A percentile compares a stretch with the other conserved stretches of the same genome.
phyloP scores from a whole-genome alignment of 2,329 filamentous ascomycete species.

The Colletotrichum sansevieriae region DNA sequence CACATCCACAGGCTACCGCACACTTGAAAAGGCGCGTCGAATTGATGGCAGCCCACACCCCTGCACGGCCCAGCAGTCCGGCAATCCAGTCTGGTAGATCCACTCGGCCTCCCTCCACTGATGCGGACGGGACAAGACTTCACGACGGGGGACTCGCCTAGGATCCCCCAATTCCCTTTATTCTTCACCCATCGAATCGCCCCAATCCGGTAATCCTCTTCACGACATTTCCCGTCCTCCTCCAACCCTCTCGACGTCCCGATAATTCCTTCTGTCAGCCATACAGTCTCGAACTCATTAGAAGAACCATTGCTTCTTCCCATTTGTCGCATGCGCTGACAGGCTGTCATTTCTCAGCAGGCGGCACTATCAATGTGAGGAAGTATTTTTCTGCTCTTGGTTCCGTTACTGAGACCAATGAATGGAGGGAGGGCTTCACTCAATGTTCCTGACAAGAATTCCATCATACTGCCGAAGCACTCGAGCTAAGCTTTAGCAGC shows the following conservation, averaged over 20 bases:
- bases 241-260: constrained; percentile 6
- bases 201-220: constrained; percentile 38
- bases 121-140: constrained; percentile 39
- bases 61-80: constrained; percentile 38
- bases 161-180: constrained; percentile 21
- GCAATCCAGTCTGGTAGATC: constrained; percentile 28
- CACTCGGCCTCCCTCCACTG: constrained; percentile 23
- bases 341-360: neutral
- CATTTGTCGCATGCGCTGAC: neutral
- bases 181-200: constrained; percentile 24
- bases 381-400: constrained; percentile 10
- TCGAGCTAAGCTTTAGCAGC: constrained; percentile 17
- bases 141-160: constrained; percentile 28
- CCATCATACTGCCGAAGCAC: constrained; percentile 1
- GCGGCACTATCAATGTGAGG: neutral
- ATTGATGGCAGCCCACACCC: constrained; percentile 16
- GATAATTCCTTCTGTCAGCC: constrained; percentile 2
- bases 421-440: neutral
- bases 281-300: constrained; percentile 31
- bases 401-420: constrained; percentile 18
- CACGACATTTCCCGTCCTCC: constrained; percentile 24
- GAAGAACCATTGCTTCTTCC: constrained; percentile 20
- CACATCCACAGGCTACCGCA: neutral
- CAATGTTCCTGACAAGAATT: constrained; percentile 37
- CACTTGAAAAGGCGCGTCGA: neutral